Evolutionary conservation across 2,329 filamentous ascomycete species (phyloP).

Genomic region (Fusarium camptoceras): DNA sequence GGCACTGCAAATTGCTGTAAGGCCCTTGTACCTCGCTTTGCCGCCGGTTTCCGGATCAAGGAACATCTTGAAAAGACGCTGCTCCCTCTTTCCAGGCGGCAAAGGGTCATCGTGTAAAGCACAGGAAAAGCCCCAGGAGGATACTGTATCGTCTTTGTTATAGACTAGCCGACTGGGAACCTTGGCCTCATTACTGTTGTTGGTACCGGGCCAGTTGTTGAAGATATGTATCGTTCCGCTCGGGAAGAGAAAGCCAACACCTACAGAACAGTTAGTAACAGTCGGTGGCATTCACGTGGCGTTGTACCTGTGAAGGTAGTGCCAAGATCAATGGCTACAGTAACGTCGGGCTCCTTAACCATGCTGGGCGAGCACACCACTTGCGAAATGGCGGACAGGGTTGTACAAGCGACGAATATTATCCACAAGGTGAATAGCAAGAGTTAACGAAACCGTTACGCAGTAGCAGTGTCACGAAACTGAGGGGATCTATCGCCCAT

Average conservation of each 20-base stretch:
- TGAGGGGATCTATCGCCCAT: no score
- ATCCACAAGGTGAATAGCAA: slow-evolving; percentile 12
- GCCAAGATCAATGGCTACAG: background rate
- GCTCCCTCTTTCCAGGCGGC: background rate
- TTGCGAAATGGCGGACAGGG: no score
- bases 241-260: background rate
- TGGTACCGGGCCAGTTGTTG: slow-evolving; percentile 1
- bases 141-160: background rate
- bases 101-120: background rate
- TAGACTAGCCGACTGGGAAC: background rate
- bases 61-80: background rate
- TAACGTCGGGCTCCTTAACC: background rate
- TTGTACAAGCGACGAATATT: no score
- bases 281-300: background rate
- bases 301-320: background rate
- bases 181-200: background rate
- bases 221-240: background rate
- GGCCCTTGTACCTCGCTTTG: background rate
- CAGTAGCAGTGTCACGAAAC: no score
- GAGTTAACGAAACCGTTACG: no score
- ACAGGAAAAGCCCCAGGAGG: background rate
- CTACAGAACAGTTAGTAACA: background rate
- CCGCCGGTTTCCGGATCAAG: background rate
- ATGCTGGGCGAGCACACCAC: no score
- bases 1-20: background rate